Evolutionary conservation across 2,329 filamentous ascomycete species (phyloP).

Genomic region (Chaetomium strumarium): DNA sequence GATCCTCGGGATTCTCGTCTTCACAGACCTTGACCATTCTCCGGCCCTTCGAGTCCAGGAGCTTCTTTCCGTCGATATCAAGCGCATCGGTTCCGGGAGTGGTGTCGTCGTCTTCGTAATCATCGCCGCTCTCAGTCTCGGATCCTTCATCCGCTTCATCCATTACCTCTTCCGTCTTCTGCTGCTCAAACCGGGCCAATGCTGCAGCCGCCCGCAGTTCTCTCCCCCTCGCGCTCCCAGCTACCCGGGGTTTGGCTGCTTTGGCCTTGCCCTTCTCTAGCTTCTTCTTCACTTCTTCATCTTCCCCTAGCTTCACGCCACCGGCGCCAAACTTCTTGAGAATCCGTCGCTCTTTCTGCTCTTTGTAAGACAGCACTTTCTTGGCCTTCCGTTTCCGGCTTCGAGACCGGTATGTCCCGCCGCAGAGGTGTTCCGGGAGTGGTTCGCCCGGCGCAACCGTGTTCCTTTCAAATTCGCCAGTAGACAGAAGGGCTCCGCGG

Average conservation of each 20-base stretch:
- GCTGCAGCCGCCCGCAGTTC: slow-evolving; percentile 74
- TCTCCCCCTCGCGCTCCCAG: slow-evolving; percentile 65
- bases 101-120: slow-evolving; percentile 42
- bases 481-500: slow-evolving; percentile 56
- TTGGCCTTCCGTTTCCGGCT: slow-evolving; percentile 50
- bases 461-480: slow-evolving; percentile 53
- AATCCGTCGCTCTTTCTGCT: slow-evolving; percentile 66
- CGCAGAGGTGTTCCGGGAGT: slow-evolving; percentile 69
- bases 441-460: slow-evolving; percentile 47
- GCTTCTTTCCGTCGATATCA: slow-evolving; percentile 57
- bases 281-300: slow-evolving; percentile 58
- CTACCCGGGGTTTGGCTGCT: slow-evolving; percentile 64
- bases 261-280: slow-evolving; percentile 61
- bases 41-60: slow-evolving; percentile 61
- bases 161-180: slow-evolving; percentile 48
- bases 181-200: slow-evolving; percentile 62
- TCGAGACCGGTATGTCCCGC: slow-evolving; percentile 66
- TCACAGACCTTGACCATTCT: slow-evolving; percentile 70
- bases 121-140: slow-evolving; percentile 44
- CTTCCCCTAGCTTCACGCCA: slow-evolving; percentile 63
- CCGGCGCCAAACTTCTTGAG: slow-evolving; percentile 70
- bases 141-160: slow-evolving; percentile 25
- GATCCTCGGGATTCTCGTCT: slow-evolving; percentile 55
- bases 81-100: slow-evolving; percentile 46
- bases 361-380: slow-evolving; percentile 56